Evolutionary conservation across 805 yeast genomes (phyloP).

Genomic region (Wickerhamiella azymoides): DNA sequence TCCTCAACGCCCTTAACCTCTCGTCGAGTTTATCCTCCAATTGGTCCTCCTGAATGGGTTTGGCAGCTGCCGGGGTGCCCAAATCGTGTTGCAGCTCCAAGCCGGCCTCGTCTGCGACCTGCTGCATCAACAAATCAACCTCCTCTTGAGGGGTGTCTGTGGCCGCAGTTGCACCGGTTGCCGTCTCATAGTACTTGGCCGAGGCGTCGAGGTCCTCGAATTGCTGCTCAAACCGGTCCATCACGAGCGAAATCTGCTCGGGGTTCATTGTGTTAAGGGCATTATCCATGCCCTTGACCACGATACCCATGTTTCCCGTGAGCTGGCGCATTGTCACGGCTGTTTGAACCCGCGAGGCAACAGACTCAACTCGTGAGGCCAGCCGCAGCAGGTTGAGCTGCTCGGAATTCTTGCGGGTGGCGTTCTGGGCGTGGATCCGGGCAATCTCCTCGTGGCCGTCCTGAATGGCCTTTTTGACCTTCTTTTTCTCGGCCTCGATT

Average conservation of each 20-base stretch:
- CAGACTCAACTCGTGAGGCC: slow-evolving; percentile 88
- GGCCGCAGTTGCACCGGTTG: slow-evolving; percentile 80
- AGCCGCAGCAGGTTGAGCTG: slow-evolving; percentile 64
- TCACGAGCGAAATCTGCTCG: slow-evolving; percentile 80
- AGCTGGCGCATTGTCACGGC: slow-evolving; percentile 97
- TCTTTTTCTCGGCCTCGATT: slow-evolving; percentile 72
- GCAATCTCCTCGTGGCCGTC: slow-evolving; percentile 90
- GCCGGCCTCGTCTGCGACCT: slow-evolving; percentile 96
- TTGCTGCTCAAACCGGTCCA: slow-evolving; percentile 94
- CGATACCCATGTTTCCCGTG: slow-evolving; percentile 85
- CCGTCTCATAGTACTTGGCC: slow-evolving; percentile 81
- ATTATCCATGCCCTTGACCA: slow-evolving; percentile 89
- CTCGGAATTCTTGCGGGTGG: slow-evolving; percentile 83
- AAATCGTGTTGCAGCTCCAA: slow-evolving; percentile 79
- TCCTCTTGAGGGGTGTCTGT: slow-evolving; percentile 87
- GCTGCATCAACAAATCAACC: slow-evolving; percentile 78
- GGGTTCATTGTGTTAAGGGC: slow-evolving; percentile 93
- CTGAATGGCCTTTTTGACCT: slow-evolving; percentile 73
- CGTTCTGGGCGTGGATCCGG: slow-evolving; percentile 85
- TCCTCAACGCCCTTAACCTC: slow-evolving; percentile 72
- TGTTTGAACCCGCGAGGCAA: slow-evolving; percentile 89
- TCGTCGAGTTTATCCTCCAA: slow-evolving; percentile 82
- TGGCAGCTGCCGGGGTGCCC: slow-evolving; percentile 39
- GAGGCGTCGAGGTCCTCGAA: slow-evolving; percentile 93
- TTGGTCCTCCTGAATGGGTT: slow-evolving; percentile 37